These are phyloP conservation scores for Dictyostelium capitatum DNA, from an alignment of 78 protist genomes.

Conservation along the genomic window DNA sequence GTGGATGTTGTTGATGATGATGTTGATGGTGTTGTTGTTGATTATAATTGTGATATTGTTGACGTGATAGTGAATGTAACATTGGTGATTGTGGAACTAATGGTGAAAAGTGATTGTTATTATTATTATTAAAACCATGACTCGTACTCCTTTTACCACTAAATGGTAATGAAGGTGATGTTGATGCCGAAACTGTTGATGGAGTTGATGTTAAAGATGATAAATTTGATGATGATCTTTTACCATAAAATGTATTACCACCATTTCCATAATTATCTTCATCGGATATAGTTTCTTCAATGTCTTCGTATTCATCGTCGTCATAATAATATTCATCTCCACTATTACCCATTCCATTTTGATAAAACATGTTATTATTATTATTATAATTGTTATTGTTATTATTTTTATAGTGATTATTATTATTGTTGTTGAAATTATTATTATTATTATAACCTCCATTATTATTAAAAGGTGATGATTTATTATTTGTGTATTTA, in stretches of 20 bases:
- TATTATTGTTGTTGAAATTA: neutral
- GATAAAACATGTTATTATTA: neutral
- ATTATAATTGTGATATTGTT: neutral
- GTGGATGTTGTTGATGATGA: neutral
- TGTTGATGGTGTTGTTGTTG: neutral
- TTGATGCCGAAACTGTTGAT: neutral
- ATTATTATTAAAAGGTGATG: neutral
- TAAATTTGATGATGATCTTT: neutral
- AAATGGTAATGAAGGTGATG: neutral
- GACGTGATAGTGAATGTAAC: neutral
- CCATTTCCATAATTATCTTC: neutral
- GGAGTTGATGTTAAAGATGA: neutral
- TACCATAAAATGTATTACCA: neutral
- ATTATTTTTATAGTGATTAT: neutral
- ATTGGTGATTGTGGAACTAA: neutral
- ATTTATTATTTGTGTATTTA: neutral
- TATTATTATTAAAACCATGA: neutral
- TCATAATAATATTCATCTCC: neutral
- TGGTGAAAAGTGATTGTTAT: neutral
- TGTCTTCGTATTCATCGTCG: neutral
- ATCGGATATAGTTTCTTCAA: slow-evolving; percentile 3
- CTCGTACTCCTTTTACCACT: no score
- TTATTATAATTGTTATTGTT: neutral
- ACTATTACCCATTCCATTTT: neutral
- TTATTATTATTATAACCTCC: neutral